Base-by-base conservation (phyloP, 441 rosid genomes). In the Gossypium schwendimanii region DNA sequence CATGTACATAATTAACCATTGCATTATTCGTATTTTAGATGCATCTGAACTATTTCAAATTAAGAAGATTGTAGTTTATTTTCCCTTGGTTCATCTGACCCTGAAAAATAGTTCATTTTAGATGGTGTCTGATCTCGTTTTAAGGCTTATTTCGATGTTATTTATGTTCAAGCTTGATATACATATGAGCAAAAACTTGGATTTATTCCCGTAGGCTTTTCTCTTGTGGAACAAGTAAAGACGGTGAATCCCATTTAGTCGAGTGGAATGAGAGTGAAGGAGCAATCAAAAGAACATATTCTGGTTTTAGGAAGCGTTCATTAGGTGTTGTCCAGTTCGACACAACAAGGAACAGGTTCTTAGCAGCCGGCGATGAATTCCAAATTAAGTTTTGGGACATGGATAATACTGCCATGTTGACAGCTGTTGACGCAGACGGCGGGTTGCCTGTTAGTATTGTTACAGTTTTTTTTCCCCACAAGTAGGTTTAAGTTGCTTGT, bases 191-290 rank as follows among this genome's bases (percentile, higher is more conserved):
- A 21, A 31, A 67, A 49, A 18, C 65, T 67, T 68, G 10, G 33
- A 55, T 84, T 69, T 70, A 75, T 77, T 73, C 70, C 70, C 61
- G 75, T 79, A 88, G 93, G 80, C 80, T 88, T n/a, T 88, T 88
- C 80, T 92, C 97, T 15, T 90, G 95, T 78, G 97, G 97, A 44
- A 92, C 95, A 72, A 90, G 90, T 81, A 84, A 83, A 79, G 91
- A 90, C 0, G 94, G 97, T n/a, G 92, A 92, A 69, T 92, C 96
- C 53, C 84, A 83, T 77, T 83, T 92, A 9, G 96, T 90, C 50
- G 96, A 92, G 83, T 92, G 97, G 97, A 88, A 88, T 49, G 93
- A 90, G 78, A 88, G 88, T 39, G 96, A 92, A 84, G 97, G 92
- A 63, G 85, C 91, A 52, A 76, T 92, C 47, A 92, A 86, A 71